A percentile compares a stretch with the other conserved stretches of the same genome.
Evolutionary conservation across 2,329 filamentous ascomycete genomes (phyloP).

Genomic region (Penicillium corylophilum): DNA sequence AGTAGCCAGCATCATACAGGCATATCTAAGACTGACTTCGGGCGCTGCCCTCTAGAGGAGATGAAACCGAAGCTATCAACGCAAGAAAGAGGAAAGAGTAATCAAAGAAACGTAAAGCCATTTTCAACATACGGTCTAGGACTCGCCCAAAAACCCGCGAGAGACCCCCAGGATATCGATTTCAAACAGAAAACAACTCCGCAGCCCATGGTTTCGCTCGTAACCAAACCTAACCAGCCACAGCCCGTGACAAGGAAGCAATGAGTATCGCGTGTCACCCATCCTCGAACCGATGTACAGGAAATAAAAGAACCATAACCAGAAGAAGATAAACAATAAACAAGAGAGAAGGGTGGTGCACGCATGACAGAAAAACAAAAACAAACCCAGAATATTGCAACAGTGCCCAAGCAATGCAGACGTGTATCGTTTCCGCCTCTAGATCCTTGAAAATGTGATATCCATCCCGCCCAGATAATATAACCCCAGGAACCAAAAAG

Average conservation of each 20-base stretch:
- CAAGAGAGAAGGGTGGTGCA: conserved; percentile 15
- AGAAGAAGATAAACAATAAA: conserved; percentile 25
- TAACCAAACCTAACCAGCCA: conserved; percentile 31
- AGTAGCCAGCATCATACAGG: conserved; percentile 15
- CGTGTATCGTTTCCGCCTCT: conserved; percentile 48
- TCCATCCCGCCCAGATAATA: conserved; percentile 33
- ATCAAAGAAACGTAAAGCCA: conserved; percentile 20
- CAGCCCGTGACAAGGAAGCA: conserved; percentile 31
- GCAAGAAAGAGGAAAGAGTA: conserved; percentile 15
- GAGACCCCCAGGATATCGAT: conserved; percentile 33
- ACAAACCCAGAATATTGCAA: conserved; percentile 35
- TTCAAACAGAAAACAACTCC: conserved; percentile 36
- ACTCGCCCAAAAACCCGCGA: conserved; percentile 25
- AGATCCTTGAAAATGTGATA: conserved; percentile 38
- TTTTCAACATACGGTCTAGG: conserved; percentile 34
- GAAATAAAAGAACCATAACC: conserved; percentile 22
- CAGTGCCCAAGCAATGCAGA: conserved; percentile 44
- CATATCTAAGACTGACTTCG: conserved; percentile 8
- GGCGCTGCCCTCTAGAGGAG: conserved; percentile 13
- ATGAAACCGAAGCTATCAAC: conserved; percentile 29
- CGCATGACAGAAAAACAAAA: conserved; percentile 21
- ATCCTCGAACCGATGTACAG: conserved; percentile 36
- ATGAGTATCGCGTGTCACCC: conserved; percentile 34
- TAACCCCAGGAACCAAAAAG: conserved; percentile 27
- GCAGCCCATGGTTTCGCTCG: conserved; percentile 39